Conservation (phyloP, 2,329 filamentous ascomycete species). For the Epichloe glyceriae region DNA sequence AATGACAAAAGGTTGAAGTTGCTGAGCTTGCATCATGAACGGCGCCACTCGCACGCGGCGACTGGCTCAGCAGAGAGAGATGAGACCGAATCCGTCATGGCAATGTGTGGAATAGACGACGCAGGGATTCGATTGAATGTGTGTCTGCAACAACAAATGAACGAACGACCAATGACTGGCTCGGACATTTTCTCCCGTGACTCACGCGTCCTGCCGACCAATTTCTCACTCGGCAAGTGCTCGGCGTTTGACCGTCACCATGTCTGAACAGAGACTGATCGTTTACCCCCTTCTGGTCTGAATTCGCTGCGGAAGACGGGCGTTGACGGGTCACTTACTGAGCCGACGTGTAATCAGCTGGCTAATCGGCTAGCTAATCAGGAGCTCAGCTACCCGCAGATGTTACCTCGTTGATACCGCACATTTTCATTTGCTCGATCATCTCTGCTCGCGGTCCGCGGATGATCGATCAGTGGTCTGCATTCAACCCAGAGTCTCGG, state of each 20-base stretch:
- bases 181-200: background rate
- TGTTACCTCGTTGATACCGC: background rate
- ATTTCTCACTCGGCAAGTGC: background rate
- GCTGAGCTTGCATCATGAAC: background rate
- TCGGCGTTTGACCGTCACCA: background rate
- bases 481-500: background rate
- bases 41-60: background rate
- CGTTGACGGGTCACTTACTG: background rate
- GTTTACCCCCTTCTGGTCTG: too few relatives aligned
- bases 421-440: background rate
- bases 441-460: background rate
- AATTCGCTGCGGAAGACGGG: too few relatives aligned
- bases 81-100: background rate
- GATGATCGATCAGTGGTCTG: background rate
- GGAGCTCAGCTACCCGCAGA: background rate
- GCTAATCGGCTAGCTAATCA: background rate
- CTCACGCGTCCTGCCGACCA: background rate
- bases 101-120: background rate
- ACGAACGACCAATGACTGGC: background rate
- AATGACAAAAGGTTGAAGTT: background rate
- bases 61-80: background rate
- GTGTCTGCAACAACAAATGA: background rate
- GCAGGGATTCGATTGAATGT: background rate
- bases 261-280: background rate
- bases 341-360: background rate